Evolutionary conservation across 1,139 yeast species (phyloP).

Genomic region (Magnusiomyces sp.): DNA sequence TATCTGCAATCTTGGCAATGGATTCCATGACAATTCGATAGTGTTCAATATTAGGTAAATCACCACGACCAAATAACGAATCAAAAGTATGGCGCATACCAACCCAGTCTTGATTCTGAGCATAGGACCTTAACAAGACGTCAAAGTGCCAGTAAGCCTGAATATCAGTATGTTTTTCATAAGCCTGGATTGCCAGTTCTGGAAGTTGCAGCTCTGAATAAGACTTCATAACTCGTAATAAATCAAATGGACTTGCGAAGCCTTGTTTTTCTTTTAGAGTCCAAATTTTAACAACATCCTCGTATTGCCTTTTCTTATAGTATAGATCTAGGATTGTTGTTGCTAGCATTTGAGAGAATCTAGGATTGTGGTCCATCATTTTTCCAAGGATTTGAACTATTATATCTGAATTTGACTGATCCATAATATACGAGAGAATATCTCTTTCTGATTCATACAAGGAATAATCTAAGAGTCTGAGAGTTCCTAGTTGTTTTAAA

Average conservation of each 20-base stretch:
- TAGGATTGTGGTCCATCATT: constrained; percentile 9
- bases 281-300: constrained; percentile 14
- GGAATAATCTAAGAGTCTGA: constrained; percentile 26
- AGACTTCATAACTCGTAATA: constrained; percentile 35
- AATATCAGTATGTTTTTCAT: constrained; percentile 30
- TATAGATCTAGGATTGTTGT: constrained; percentile 18
- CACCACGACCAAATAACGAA: constrained; percentile 48
- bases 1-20: constrained; percentile 50
- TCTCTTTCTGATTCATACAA: constrained; percentile 14
- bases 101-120: constrained; percentile 49
- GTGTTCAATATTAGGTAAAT: constrained; percentile 48
- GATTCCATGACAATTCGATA: constrained; percentile 60
- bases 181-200: constrained; percentile 37
- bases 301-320: constrained; percentile 5
- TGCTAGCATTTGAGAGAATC: constrained; percentile 14
- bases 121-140: constrained; percentile 36
- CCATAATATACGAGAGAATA: constrained; percentile 11
- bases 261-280: constrained; percentile 14
- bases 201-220: constrained; percentile 37
- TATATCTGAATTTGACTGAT: constrained; percentile 5
- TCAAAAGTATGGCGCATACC: constrained; percentile 57
- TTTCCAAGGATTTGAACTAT: constrained; percentile 6
- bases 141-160: constrained; percentile 23
- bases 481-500: constrained; percentile 11
- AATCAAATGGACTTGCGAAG: constrained; percentile 20